Base-by-base conservation (phyloP, 129 eudicot genomes). In the Arctium minus region DNA sequence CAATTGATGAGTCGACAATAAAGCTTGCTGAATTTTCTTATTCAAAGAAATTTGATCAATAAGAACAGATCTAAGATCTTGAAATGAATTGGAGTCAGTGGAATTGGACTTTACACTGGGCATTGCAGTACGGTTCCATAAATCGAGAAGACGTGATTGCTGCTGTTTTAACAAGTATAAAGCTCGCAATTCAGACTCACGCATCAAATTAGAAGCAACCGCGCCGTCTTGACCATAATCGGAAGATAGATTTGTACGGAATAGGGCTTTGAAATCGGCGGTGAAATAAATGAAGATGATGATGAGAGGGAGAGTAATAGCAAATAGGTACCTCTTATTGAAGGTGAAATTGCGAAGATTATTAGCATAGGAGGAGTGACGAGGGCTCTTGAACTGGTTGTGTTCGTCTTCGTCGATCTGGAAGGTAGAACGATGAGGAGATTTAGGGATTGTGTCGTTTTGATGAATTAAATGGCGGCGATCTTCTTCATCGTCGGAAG, bases 401-500 rank as follows among this genome's bases (percentile, higher is more conserved):
- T 30, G 85, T 42, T 83, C 64, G 56, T 78, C 82, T n/a, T 83
- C 86, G 31, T 87, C 97, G 69, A 96, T 87, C 67, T 89, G 89
- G 87, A 96, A 91, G 30, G 93, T 48, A 27, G 94, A 81, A 46
- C 75, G 86, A 29, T 15, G 87, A 36, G 78, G 85, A 27, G 81
- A 72, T 48, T 88, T 82, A 22, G 78, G 77, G 29, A 50, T 42
- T 40, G 82, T 68, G 37, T 86, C 85, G 33, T 88, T 83, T 32
- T 82, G 89, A 53, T 64, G 72, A 64, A 96, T 90, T 38, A 96
- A 86, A 78, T 88, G 85, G 46, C 79, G 86, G 35, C 82, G 89
- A 79, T 95, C 97, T 27, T 91, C 99, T 80, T 96, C 99, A 22
- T 93, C 97, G 79, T 92, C 96, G 12, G 95, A 92, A 18, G 84